phyloP scores from a whole-genome alignment of 2,329 filamentous ascomycete genomes.

The Aspergillus sclerotialis region DNA sequence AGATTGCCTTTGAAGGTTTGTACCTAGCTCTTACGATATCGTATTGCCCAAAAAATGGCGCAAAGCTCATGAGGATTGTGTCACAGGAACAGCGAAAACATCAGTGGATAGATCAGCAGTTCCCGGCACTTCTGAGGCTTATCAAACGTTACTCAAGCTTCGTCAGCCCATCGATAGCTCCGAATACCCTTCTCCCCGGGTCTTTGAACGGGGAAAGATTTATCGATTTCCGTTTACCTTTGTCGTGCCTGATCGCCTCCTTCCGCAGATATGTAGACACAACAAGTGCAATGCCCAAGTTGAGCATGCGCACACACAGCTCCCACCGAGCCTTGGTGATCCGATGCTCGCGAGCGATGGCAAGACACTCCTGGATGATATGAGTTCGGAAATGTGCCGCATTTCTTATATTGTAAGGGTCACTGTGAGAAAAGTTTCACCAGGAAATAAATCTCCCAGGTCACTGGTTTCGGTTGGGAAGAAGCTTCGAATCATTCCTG shows the following conservation, averaged over 20 bases:
- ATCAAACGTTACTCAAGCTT: conserved; percentile 56
- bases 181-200: conserved; percentile 48
- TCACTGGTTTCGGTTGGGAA: conserved; percentile 46
- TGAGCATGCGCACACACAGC: conserved; percentile 48
- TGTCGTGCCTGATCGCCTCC: conserved; percentile 53
- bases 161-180: conserved; percentile 51
- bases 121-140: conserved; percentile 48
- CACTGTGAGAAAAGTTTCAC: conserved; percentile 34
- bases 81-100: conserved; percentile 45
- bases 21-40: no score
- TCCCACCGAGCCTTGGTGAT: conserved; percentile 58
- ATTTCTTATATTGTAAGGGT: conserved; percentile 52
- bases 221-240: conserved; percentile 60
- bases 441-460: conserved; percentile 30
- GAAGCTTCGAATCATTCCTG: conserved; percentile 55
- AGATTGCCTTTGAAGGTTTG: conserved; percentile 52
- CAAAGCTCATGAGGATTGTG: no score
- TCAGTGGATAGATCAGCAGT: conserved; percentile 51
- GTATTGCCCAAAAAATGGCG: no score
- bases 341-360: conserved; percentile 46
- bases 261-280: conserved; percentile 55
- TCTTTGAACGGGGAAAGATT: conserved; percentile 47
- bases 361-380: conserved; percentile 49
- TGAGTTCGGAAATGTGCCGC: conserved; percentile 56
- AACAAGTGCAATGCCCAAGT: conserved; percentile 44